phyloP scores from a whole-genome alignment of 805 yeast species.

The Nakazawaea laoshanensis region DNA sequence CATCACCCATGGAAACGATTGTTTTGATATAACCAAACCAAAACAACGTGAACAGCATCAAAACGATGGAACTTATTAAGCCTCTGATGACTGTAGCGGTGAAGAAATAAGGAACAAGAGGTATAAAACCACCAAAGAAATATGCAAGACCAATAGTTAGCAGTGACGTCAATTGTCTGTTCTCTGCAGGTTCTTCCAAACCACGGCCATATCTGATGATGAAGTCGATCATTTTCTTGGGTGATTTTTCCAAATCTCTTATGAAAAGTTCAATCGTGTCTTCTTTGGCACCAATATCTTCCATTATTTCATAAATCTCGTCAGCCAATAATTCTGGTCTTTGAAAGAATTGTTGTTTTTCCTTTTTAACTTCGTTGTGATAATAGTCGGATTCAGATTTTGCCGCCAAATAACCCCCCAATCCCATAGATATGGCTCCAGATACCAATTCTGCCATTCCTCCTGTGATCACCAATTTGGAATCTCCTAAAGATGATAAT shows the following conservation, averaged over 20 bases:
- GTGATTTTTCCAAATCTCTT: constrained; percentile 69
- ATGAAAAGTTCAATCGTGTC: constrained; percentile 68
- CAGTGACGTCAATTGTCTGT: constrained; percentile 82
- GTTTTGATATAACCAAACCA: constrained; percentile 85
- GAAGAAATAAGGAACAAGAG: constrained; percentile 87
- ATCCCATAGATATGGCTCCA: constrained; percentile 96
- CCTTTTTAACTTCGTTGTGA: constrained; percentile 60
- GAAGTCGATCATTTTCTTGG: constrained; percentile 76
- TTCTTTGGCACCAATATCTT: constrained; percentile 66
- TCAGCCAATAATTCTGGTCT: constrained; percentile 60
- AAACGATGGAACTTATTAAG: constrained; percentile 59
- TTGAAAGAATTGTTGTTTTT: constrained; percentile 58
- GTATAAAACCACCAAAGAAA: constrained; percentile 88
- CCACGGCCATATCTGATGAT: constrained; percentile 85
- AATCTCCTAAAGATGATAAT: constrained; percentile 79
- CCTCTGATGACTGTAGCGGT: constrained; percentile 70
- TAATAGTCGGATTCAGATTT: constrained; percentile 77
- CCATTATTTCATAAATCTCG: constrained; percentile 73
- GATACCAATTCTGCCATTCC: constrained; percentile 96
- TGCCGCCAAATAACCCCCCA: constrained; percentile 95
- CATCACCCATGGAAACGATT: constrained; percentile 73
- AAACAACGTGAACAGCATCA: constrained; percentile 82
- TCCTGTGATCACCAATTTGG: constrained; percentile 90
- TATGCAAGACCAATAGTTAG: constrained; percentile 84
- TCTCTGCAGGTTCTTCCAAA: constrained; percentile 92